Evolutionary conservation across 345 rosid genomes (phyloP).

Genomic region (Pistacia atlantica): DNA sequence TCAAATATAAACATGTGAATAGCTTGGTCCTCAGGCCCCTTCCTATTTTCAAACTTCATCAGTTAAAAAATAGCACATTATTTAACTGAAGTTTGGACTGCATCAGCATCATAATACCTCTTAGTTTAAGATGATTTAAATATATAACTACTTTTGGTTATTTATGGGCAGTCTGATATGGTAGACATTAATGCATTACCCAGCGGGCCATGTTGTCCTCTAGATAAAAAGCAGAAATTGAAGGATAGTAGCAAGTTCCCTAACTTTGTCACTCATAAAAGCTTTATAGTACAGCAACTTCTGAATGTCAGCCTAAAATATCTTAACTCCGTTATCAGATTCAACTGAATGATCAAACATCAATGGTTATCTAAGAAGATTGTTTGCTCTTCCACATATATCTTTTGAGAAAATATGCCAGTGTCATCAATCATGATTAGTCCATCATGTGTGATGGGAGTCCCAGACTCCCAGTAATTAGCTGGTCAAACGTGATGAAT

Average conservation of each 20-base stretch:
- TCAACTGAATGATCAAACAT: background rate
- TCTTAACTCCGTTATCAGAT: background rate
- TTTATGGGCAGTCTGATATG: background rate
- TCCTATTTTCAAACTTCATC: background rate
- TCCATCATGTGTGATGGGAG: background rate
- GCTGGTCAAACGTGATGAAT: background rate
- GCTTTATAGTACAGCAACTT: background rate
- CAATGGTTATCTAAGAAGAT: background rate
- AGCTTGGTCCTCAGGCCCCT: background rate
- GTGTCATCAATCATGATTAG: background rate
- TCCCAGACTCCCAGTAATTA: background rate
- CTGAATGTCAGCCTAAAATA: background rate
- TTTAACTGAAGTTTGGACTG: background rate
- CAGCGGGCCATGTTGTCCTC: constrained; percentile 7
- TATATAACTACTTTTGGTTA: background rate
- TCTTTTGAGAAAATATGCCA: background rate
- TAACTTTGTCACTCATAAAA: background rate
- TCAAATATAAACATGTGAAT: background rate
- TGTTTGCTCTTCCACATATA: background rate
- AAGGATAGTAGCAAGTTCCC: background rate
- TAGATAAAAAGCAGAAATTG: background rate
- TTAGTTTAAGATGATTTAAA: background rate
- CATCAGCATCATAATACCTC: background rate
- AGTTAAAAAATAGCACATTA: background rate
- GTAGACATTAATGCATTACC: background rate